Percentiles rank a stretch among this genome's conserved stretches.
phyloP scores from a whole-genome alignment of 2,329 filamentous ascomycete species.

The Paraconiothyrium sp. region DNA sequence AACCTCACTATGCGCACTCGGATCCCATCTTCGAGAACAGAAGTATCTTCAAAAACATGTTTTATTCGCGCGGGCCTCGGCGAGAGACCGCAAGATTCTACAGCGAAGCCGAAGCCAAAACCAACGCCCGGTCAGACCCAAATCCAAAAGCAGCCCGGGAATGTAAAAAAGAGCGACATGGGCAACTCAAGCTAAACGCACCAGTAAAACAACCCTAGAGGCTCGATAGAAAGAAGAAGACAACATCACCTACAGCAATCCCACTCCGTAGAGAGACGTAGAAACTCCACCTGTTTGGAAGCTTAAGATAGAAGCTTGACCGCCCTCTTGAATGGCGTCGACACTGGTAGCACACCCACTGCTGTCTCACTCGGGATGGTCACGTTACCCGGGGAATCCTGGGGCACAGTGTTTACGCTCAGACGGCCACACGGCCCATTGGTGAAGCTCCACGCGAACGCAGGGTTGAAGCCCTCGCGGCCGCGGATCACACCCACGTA shows the following conservation, averaged over 20 bases:
- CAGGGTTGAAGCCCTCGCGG: constrained; percentile 22
- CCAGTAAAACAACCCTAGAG: not conserved
- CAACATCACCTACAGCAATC: constrained; percentile 2
- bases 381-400: constrained; percentile 3
- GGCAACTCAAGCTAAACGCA: constrained; percentile 15
- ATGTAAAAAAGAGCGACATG: constrained; percentile 31
- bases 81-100: constrained; percentile 8
- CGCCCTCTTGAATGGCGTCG: constrained; percentile 5
- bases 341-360: not conserved
- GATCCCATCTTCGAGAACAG: not conserved
- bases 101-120: not conserved
- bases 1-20: not conserved
- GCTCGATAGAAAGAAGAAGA: not conserved
- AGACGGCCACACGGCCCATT: constrained; percentile 38
- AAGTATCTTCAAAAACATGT: not conserved
- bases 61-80: not conserved
- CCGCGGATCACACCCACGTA: constrained; percentile 34
- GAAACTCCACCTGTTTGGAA: not conserved
- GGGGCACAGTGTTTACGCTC: constrained; percentile 24
- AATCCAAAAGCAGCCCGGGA: constrained; percentile 20
- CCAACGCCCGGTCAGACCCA: not conserved
- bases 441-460: constrained; percentile 28
- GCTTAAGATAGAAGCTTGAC: constrained; percentile 1
- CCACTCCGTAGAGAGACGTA: not conserved
- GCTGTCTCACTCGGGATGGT: constrained; percentile 10